Percentiles rank a stretch among this genome's conserved stretches.
Evolutionary conservation across 257 asterid genomes (phyloP).

Genomic region (Solanum sejunctum): DNA sequence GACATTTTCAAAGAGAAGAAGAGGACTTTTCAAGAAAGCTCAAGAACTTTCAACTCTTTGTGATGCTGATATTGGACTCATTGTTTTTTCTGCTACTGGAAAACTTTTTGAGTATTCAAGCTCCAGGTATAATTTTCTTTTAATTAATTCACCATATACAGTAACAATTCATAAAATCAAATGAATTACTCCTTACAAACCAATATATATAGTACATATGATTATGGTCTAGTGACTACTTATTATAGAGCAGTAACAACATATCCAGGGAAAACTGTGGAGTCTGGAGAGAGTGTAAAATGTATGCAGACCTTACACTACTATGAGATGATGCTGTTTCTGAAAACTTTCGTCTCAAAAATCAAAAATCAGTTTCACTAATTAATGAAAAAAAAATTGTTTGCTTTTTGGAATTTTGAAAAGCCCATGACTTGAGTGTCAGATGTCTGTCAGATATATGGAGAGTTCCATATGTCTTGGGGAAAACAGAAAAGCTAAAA

Average conservation of each 20-base stretch:
- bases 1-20: conserved; percentile 71
- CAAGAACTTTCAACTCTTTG: conserved; percentile 68
- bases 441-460: background rate
- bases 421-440: background rate
- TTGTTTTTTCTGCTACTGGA: conserved; percentile 82
- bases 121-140: conserved; percentile 37
- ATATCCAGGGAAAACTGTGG: rapidly evolving
- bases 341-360: too few relatives aligned
- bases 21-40: conserved; percentile 89
- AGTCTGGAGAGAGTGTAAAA: too few relatives aligned
- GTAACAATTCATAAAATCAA: background rate
- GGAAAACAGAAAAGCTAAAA: background rate
- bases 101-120: conserved; percentile 49
- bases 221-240: background rate
- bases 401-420: background rate
- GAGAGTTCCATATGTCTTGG: background rate
- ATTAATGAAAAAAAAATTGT: background rate
- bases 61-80: conserved; percentile 69
- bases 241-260: background rate
- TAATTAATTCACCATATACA: background rate
- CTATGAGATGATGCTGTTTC: too few relatives aligned
- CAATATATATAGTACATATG: background rate
- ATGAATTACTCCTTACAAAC: background rate
- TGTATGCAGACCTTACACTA: too few relatives aligned
- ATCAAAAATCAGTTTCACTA: background rate